phyloP scores from a whole-genome alignment of 164 flowering plant species.

The Stephania yunnanensis region DNA sequence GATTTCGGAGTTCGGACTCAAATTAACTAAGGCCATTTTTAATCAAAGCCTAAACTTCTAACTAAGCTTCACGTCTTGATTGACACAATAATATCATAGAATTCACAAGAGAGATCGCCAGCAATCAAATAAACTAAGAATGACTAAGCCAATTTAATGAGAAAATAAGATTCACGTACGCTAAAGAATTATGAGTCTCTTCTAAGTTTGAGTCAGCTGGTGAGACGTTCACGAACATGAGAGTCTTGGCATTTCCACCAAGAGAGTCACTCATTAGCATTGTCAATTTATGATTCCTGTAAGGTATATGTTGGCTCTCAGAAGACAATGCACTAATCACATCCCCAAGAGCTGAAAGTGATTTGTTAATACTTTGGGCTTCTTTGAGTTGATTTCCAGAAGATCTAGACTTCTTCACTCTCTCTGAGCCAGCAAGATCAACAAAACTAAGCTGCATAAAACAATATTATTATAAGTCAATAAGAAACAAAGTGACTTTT shows the following conservation, averaged over 20 bases:
- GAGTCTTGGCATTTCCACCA: constrained; percentile 98
- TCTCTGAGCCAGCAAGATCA: constrained; percentile 98
- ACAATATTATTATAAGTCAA: background rate
- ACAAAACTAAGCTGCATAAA: constrained; percentile 93
- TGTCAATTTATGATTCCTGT: constrained; percentile 90
- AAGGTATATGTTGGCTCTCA: constrained; percentile 82
- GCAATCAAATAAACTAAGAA: background rate
- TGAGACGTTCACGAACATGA: constrained; percentile 93
- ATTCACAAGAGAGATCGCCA: background rate
- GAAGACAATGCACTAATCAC: constrained; percentile 92
- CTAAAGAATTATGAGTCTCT: constrained; percentile 81
- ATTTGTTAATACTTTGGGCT: constrained; percentile 97
- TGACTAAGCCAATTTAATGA: background rate
- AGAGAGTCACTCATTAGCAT: constrained; percentile 99
- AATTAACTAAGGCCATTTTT: background rate
- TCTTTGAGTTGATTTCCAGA: constrained; percentile 87
- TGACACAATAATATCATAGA: background rate
- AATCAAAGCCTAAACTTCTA: background rate
- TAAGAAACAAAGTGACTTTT: background rate
- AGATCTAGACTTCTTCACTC: constrained; percentile 96
- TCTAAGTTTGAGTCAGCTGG: constrained; percentile 96
- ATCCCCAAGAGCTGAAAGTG: constrained; percentile 97
- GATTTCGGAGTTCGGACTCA: background rate
- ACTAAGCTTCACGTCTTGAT: background rate
- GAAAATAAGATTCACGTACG: constrained; percentile 39